A percentile compares a stretch with the other conserved stretches of the same genome.
These are phyloP conservation scores for Entophlyctis helioformis DNA, from an alignment of 192 early-diverging fungal species.

Conservation along the genomic window DNA sequence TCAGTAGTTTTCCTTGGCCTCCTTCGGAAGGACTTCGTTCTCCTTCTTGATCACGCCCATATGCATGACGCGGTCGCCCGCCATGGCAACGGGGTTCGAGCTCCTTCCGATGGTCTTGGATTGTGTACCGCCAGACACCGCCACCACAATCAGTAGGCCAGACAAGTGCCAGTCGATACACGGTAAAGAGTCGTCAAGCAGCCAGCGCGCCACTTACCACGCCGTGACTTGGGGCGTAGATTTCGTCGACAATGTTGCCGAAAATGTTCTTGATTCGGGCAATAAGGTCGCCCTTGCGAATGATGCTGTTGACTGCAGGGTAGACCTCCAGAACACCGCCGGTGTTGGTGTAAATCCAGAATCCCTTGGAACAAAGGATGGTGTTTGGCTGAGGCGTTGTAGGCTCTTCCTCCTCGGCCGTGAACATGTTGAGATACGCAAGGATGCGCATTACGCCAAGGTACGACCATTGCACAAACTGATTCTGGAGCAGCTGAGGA, in stretches of 20 bases:
- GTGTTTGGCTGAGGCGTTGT: conserved; percentile 24
- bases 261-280: conserved; percentile 81
- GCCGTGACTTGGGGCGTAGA: conserved; percentile 67
- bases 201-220: conserved; percentile 36
- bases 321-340: conserved; percentile 81
- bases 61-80: conserved; percentile 59
- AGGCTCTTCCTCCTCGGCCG: not conserved
- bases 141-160: not conserved
- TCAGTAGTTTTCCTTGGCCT: no score
- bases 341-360: conserved; percentile 77
- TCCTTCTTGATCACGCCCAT: conserved; percentile 54
- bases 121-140: conserved; percentile 4
- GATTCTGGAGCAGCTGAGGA: conserved; percentile 74
- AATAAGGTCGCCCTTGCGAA: conserved; percentile 73
- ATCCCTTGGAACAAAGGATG: conserved; percentile 36
- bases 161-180: no score
- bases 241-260: conserved; percentile 73
- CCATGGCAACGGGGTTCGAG: conserved; percentile 3
- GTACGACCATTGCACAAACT: conserved; percentile 64
- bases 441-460: conserved; percentile 56
- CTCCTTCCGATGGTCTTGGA: conserved; percentile 3
- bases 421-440: conserved; percentile 50
- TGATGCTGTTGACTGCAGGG: conserved; percentile 68
- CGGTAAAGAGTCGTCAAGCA: not conserved
- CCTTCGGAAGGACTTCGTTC: no score